A percentile compares a stretch with the other conserved stretches of the same genome.
phyloP scores from a whole-genome alignment of 78 protist genomes.

The Emiliania huxleyi region DNA sequence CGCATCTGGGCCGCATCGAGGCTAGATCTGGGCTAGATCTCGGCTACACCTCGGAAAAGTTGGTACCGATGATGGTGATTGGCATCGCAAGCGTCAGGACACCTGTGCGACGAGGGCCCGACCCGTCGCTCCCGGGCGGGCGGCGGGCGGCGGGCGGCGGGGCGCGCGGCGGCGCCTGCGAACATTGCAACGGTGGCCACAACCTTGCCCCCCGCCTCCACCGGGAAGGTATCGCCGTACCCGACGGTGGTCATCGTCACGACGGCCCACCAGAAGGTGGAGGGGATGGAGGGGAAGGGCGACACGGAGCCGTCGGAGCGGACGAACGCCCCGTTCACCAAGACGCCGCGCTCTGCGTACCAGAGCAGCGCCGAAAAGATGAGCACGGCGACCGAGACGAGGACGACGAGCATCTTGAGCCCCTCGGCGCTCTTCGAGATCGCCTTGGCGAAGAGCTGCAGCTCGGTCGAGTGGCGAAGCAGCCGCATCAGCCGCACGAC shows the following conservation, averaged over 20 bases:
- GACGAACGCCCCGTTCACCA: not conserved
- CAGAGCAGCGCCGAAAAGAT: not conserved
- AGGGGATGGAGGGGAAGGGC: not conserved
- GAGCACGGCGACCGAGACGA: not conserved
- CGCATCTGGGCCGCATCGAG: too few relatives aligned
- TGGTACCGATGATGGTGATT: not conserved
- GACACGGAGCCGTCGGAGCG: not conserved
- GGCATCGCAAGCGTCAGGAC: not conserved
- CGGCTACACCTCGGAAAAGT: not conserved
- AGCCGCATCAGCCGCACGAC: not conserved
- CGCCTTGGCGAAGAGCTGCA: not conserved
- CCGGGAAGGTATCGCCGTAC: not conserved
- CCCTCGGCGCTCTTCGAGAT: not conserved
- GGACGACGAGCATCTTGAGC: not conserved
- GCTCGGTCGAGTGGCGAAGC: not conserved
- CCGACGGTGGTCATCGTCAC: slow-evolving; percentile 39
- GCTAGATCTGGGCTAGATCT: too few relatives aligned
- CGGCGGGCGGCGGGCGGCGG: not conserved
- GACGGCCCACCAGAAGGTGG: not conserved
- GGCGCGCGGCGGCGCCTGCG: not conserved
- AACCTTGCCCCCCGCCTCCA: not conserved
- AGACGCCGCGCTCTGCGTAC: not conserved
- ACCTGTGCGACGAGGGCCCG: not conserved
- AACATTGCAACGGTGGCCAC: not conserved
- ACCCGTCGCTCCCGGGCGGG: not conserved